Conservation (phyloP, 495 filamentous ascomycete genomes). For the Pyrenopolyporus hunteri region DNA sequence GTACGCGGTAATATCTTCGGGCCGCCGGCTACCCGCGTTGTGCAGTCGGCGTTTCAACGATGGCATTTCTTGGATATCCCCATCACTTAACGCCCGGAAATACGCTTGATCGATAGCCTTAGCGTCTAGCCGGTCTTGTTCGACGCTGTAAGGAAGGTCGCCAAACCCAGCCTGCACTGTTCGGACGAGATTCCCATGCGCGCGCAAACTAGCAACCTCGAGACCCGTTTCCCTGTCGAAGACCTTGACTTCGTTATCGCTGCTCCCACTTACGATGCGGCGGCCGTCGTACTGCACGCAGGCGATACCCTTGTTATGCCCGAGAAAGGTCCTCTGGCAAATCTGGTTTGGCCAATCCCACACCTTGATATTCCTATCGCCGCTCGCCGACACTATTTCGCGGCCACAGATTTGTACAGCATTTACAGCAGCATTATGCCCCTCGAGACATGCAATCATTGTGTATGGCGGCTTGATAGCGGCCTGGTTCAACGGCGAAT, state of each 20-base stretch:
- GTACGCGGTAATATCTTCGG: slow-evolving; percentile 75
- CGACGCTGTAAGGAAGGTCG: slow-evolving; percentile 78
- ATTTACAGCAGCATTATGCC: slow-evolving; percentile 92
- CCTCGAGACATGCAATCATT: slow-evolving; percentile 77
- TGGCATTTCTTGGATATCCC: slow-evolving; percentile 51
- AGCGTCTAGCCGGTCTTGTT: slow-evolving; percentile 74
- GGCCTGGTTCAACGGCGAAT: slow-evolving; percentile 50
- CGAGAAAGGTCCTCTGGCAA: slow-evolving; percentile 76
- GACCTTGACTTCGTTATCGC: slow-evolving; percentile 92
- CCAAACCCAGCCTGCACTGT: slow-evolving; percentile 94
- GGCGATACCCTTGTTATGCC: slow-evolving; percentile 94
- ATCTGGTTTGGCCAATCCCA: slow-evolving; percentile 87
- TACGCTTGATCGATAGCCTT: slow-evolving; percentile 73
- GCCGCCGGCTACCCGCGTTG: slow-evolving; percentile 79
- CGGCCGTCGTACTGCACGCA: slow-evolving; percentile 97
- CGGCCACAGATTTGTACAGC: slow-evolving; percentile 88
- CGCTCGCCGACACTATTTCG: slow-evolving; percentile 91
- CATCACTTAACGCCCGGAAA: slow-evolving; percentile 70
- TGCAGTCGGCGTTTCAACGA: slow-evolving; percentile 56
- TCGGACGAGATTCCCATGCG: slow-evolving; percentile 83
- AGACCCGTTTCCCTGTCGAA: slow-evolving; percentile 84
- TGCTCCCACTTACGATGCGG: slow-evolving; percentile 94
- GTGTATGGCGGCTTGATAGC: slow-evolving; percentile 66
- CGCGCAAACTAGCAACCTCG: slow-evolving; percentile 83
- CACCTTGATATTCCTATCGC: slow-evolving; percentile 87